Percentiles rank a stretch among this genome's conserved stretches.
These are phyloP conservation scores for Kazachstania bromeliacearum DNA, from an alignment of 805 yeast genomes.

Conservation along the genomic window DNA sequence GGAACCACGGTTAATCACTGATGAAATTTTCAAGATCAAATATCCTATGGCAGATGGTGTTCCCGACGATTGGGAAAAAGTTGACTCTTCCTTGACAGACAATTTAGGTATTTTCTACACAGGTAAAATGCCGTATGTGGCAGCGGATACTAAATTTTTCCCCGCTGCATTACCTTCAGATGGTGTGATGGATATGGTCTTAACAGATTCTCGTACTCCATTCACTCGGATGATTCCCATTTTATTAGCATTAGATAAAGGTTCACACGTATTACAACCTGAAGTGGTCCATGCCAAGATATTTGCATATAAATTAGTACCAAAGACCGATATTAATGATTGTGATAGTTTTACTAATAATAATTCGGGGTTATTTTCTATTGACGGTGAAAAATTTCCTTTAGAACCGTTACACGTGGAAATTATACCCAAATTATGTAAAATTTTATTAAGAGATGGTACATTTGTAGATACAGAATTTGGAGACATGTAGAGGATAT, in stretches of 20 bases:
- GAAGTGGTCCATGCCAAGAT: slow-evolving; percentile 70
- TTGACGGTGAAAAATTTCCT: slow-evolving; percentile 87
- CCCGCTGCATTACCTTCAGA: slow-evolving; percentile 90
- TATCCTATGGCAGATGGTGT: slow-evolving; percentile 36
- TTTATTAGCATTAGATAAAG: slow-evolving; percentile 57
- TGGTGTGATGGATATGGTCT: slow-evolving; percentile 74
- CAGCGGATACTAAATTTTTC: slow-evolving; percentile 75
- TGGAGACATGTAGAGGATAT: slow-evolving; percentile 22
- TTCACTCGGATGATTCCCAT: slow-evolving; percentile 47
- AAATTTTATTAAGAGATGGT: slow-evolving; percentile 55
- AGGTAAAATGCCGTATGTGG: slow-evolving; percentile 87
- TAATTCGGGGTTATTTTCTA: slow-evolving; percentile 49
- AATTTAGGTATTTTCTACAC: slow-evolving; percentile 69
- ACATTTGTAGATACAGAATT: slow-evolving; percentile 47
- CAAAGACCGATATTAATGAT: slow-evolving; percentile 27
- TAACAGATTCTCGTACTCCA: slow-evolving; percentile 58
- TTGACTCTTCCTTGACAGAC: slow-evolving; percentile 39
- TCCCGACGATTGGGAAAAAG: slow-evolving; percentile 61
- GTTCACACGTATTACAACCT: slow-evolving; percentile 62
- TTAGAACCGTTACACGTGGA: slow-evolving; percentile 77
- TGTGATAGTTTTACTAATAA: slow-evolving; percentile 16
- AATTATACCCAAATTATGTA: slow-evolving; percentile 55
- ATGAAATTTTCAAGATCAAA: slow-evolving; percentile 36
- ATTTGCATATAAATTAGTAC: slow-evolving; percentile 64
- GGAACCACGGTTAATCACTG: slow-evolving; percentile 32